phyloP scores from a whole-genome alignment of 2,329 filamentous ascomycete genomes.

The Trichoderma simmonsii region DNA sequence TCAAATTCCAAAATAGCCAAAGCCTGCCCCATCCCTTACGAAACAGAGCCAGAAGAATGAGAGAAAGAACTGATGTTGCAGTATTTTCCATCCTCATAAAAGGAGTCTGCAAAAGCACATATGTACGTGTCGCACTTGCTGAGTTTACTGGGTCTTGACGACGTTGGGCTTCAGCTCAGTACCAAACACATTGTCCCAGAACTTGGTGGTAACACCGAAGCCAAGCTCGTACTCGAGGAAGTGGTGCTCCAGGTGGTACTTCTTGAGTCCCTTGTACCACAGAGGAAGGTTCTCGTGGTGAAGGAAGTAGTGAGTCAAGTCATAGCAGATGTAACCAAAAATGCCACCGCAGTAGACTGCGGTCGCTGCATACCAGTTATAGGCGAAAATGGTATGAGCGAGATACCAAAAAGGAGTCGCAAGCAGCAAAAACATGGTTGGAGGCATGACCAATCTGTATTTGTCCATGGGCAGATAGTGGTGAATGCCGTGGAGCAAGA shows the following conservation, averaged over 20 bases:
- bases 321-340: slow-evolving; percentile 94
- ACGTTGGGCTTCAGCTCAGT: slow-evolving; percentile 63
- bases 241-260: slow-evolving; percentile 95
- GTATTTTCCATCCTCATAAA: not conserved
- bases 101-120: not conserved
- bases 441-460: slow-evolving; percentile 95
- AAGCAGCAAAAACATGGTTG: slow-evolving; percentile 77
- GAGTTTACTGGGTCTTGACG: slow-evolving; percentile 34
- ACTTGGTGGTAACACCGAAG: slow-evolving; percentile 92
- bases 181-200: slow-evolving; percentile 92
- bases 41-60: not conserved
- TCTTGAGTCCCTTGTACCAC: slow-evolving; percentile 92
- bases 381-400: slow-evolving; percentile 76
- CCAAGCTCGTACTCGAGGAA: slow-evolving; percentile 98
- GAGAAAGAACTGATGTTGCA: not conserved
- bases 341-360: slow-evolving; percentile 85
- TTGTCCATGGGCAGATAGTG: slow-evolving; percentile 99
- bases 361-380: slow-evolving; percentile 78
- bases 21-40: not conserved
- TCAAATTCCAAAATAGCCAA: not conserved
- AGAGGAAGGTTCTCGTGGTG: slow-evolving; percentile 89
- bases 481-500: slow-evolving; percentile 93
- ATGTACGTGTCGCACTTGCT: not conserved
- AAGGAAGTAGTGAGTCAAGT: slow-evolving; percentile 97
- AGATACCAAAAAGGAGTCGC: slow-evolving; percentile 91